Percentiles rank a stretch among this genome's conserved stretches.
Conservation (phyloP, 257 asterid species). For the Forsythia viridissima region DNA sequence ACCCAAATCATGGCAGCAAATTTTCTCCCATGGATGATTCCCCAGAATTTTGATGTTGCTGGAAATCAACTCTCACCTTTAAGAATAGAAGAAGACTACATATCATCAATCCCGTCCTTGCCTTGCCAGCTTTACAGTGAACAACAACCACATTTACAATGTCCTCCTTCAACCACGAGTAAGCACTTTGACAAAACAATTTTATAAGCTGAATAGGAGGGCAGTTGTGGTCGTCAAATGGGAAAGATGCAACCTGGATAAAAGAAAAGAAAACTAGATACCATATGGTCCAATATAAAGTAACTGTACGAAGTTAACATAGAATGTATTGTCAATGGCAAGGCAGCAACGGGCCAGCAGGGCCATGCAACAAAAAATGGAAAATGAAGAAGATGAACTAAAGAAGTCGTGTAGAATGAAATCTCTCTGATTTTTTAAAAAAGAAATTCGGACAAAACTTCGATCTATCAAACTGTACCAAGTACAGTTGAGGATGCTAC, state of each 20-base stretch:
- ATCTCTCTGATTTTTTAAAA: no score
- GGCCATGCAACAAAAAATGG: no score
- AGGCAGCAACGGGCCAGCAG: no score
- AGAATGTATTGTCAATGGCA: no score
- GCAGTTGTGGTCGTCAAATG: slow-evolving; percentile 96
- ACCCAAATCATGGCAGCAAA: slow-evolving; percentile 23
- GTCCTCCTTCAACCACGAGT: slow-evolving; percentile 95
- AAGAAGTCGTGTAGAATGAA: no score
- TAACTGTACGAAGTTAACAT: neutral
- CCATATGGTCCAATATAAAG: neutral
- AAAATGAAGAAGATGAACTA: no score
- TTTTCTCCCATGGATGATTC: slow-evolving; percentile 17
- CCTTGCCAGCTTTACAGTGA: slow-evolving; percentile 99
- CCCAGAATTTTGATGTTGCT: slow-evolving; percentile 19
- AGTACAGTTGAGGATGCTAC: no score
- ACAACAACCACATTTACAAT: slow-evolving; percentile 94
- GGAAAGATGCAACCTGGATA: slow-evolving; percentile 92
- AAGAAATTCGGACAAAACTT: no score
- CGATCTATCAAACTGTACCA: no score
- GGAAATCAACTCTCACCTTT: slow-evolving; percentile 57
- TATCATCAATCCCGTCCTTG: slow-evolving; percentile 97
- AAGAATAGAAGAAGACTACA: slow-evolving; percentile 94
- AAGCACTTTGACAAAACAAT: slow-evolving; percentile 93
- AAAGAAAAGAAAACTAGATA: slow-evolving; percentile 24
- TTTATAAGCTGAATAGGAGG: slow-evolving; percentile 91